Evolutionary conservation across 2,329 filamentous ascomycete species (phyloP), one percentile per base, ranked within the genome.

Genomic region (Botrytis aclada): DNA sequence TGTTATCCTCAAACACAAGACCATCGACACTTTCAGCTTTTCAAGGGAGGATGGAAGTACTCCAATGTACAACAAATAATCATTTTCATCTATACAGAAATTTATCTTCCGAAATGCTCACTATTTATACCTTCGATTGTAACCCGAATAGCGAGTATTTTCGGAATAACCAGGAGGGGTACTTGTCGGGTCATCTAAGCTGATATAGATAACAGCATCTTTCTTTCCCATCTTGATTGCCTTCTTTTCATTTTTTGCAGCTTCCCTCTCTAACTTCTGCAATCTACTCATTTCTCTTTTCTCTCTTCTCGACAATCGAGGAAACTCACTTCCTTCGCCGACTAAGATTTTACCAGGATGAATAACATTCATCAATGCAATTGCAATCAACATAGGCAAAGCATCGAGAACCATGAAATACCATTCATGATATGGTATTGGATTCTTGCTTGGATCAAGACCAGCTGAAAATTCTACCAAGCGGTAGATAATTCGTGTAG

Each of bases 401-500:
- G 86, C 86, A 77, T 90, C 88, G 71, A 83, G 84, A 1, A 79
- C 79, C 71, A 86, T 86, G 39, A 85, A 83, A 78, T 87, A 90
- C 5, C 78, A 83, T 76, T 89, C 87, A 74, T 88, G 82, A 60
- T 80, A 83, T 0, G 86, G 83, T 32, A 64, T 54, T 41, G 34
- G 88, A 81, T 0, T 82, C 51, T 86, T 87, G n/a, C 80, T 75
- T 9, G 78, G 76, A 54, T 75, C 72, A 32, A 85, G 77, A 18
- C 86, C 86, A 6, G 82, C 81, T 0, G 83, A 82, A 77, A 87
- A 91, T 78, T 91, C 88, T 70, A 83, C 80, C 2, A 92, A 82
- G 43, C 88, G 87, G 80, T 86, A 92, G 75, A 89, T 85, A 78
- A 91, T 90, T 47, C 89, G 86, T 41, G 85, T 75, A 0, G 84